Conservation (phyloP, 306 rosid genomes). For the Elaeagnus macrophylla region DNA sequence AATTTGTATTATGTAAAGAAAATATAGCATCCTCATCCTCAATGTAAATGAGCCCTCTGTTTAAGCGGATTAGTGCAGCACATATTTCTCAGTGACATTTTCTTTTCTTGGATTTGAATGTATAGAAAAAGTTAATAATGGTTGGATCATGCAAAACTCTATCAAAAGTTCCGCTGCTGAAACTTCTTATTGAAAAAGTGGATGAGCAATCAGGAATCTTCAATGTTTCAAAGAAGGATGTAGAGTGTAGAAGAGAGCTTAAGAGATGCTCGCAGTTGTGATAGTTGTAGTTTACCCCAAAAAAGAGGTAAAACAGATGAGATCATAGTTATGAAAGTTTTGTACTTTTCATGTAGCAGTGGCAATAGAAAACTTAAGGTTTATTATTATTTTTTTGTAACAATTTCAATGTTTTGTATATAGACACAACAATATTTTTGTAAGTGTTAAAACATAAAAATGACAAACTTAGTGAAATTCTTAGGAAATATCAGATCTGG, state of each 20-base stretch:
- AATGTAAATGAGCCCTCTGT: too few species aligned
- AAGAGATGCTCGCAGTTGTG: slow-evolving; percentile 47
- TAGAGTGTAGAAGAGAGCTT: slow-evolving; percentile 31
- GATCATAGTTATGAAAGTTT: neutral
- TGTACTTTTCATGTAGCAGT: neutral
- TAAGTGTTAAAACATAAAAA: too few species aligned
- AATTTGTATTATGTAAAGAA: neutral
- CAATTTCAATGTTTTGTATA: neutral
- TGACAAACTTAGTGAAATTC: too few species aligned
- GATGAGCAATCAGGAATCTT: slow-evolving; percentile 73
- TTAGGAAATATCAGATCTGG: too few species aligned
- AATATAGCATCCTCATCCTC: neutral
- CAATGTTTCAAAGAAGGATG: slow-evolving; percentile 44
- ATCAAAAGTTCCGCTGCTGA: slow-evolving; percentile 60
- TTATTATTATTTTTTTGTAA: neutral
- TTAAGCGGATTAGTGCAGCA: neutral
- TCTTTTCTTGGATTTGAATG: slow-evolving; percentile 6
- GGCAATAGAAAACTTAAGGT: neutral
- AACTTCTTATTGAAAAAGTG: slow-evolving; percentile 78
- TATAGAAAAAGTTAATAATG: slow-evolving; percentile 83
- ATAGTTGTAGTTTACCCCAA: slow-evolving; percentile 13
- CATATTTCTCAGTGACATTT: neutral
- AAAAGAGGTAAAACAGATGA: too few species aligned
- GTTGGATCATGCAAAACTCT: slow-evolving; percentile 80
- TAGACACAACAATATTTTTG: neutral